These are phyloP conservation scores for Curvularia hawaiiensis DNA, from an alignment of 2,329 filamentous ascomycete species.

Conservation along the genomic window DNA sequence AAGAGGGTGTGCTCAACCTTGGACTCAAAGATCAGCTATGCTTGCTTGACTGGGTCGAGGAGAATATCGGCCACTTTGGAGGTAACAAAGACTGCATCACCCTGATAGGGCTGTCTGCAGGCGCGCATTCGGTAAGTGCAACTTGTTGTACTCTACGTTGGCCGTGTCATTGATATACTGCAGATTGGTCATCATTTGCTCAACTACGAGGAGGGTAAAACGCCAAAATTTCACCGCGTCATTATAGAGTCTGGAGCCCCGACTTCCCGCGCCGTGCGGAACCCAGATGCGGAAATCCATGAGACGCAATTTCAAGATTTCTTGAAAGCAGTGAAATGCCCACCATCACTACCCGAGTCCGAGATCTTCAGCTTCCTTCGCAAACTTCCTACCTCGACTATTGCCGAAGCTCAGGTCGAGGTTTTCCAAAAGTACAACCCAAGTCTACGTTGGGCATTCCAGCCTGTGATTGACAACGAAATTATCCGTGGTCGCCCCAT, in stretches of 20 bases:
- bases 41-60: constrained; percentile 53
- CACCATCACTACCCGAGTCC: constrained; percentile 24
- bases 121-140: constrained; percentile 24
- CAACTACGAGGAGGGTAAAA: constrained; percentile 42
- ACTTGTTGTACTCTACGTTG: not conserved
- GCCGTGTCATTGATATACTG: not conserved
- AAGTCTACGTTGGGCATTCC: constrained; percentile 63
- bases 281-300: constrained; percentile 49
- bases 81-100: constrained; percentile 33
- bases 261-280: constrained; percentile 54
- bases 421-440: constrained; percentile 56
- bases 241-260: constrained; percentile 55
- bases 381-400: constrained; percentile 40
- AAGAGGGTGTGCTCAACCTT: constrained; percentile 41
- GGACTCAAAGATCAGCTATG: constrained; percentile 31
- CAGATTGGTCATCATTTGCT: constrained; percentile 71
- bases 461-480: constrained; percentile 69
- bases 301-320: constrained; percentile 54
- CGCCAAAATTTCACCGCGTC: constrained; percentile 53
- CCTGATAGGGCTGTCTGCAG: constrained; percentile 31
- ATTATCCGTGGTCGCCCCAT: constrained; percentile 64
- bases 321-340: constrained; percentile 44
- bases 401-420: constrained; percentile 49
- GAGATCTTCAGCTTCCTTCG: constrained; percentile 52
- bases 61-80: constrained; percentile 42